Conservation (phyloP, 2,329 filamentous ascomycete species). For the Botryotinia calthae region DNA sequence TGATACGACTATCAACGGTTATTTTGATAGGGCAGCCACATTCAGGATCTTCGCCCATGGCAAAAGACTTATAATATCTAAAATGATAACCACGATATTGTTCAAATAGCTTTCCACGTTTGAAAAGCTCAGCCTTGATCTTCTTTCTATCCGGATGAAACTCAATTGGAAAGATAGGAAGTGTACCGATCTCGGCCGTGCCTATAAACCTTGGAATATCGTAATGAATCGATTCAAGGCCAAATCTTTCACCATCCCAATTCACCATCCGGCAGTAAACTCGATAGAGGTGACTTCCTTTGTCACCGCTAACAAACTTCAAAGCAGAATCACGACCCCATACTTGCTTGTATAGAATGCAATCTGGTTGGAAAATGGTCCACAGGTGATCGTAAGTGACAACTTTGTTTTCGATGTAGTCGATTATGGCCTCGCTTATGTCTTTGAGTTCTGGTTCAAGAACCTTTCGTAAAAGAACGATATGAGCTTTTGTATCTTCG, state of each 20-base stretch:
- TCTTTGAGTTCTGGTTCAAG: constrained; percentile 52
- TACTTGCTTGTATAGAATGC: constrained; percentile 42
- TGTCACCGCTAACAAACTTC: constrained; percentile 39
- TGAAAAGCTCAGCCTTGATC: constrained; percentile 40
- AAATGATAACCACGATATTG: constrained; percentile 48
- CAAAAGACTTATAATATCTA: constrained; percentile 43
- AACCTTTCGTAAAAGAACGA: constrained; percentile 47
- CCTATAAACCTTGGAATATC: constrained; percentile 45
- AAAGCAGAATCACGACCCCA: constrained; percentile 44
- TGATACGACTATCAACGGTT: constrained; percentile 29
- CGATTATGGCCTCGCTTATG: constrained; percentile 48
- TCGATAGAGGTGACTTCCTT: constrained; percentile 42
- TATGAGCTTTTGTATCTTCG: constrained; percentile 45
- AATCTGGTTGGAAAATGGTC: constrained; percentile 53
- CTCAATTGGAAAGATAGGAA: constrained; percentile 45
- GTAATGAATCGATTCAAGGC: constrained; percentile 41
- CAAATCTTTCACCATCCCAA: constrained; percentile 49
- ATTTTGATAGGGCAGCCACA: constrained; percentile 24
- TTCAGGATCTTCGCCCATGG: not conserved
- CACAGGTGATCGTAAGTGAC: constrained; percentile 53
- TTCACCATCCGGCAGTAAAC: constrained; percentile 47
- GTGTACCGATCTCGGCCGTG: constrained; percentile 45
- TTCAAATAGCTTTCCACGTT: constrained; percentile 48
- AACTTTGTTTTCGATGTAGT: constrained; percentile 52
- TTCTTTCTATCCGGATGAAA: constrained; percentile 44